These are phyloP conservation scores for Pseudocercospora fuligena DNA, from an alignment of 2,329 filamentous ascomycete species.

Conservation along the genomic window DNA sequence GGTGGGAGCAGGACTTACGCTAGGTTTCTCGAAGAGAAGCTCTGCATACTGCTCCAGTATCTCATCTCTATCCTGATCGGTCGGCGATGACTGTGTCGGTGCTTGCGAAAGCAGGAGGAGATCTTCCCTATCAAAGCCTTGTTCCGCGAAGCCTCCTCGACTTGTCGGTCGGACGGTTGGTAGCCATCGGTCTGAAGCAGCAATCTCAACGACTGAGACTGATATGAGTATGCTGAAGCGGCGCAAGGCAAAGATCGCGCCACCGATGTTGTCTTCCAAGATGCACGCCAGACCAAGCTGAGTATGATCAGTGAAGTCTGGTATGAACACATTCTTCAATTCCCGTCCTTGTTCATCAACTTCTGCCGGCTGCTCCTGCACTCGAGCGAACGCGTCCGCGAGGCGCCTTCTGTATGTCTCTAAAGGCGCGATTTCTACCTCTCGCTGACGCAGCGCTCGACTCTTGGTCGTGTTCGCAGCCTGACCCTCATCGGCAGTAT, in stretches of 20 bases:
- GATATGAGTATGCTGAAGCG: conserved; percentile 82
- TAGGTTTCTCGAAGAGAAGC: conserved; percentile 55
- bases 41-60: conserved; percentile 78
- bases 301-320: conserved; percentile 75
- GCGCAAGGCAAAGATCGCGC: conserved; percentile 73
- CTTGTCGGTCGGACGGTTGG: conserved; percentile 60
- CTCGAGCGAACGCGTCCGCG: conserved; percentile 68
- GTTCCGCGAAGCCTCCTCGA: conserved; percentile 57
- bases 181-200: conserved; percentile 82
- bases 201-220: conserved; percentile 79
- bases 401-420: conserved; percentile 77
- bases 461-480: conserved; percentile 52
- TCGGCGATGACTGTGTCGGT: conserved; percentile 59
- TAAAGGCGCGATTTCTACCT: conserved; percentile 58
- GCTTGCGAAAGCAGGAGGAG: conserved; percentile 79
- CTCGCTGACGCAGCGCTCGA: conserved; percentile 42
- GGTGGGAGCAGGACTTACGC: conserved; percentile 12
- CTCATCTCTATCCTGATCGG: conserved; percentile 80
- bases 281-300: conserved; percentile 83
- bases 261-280: conserved; percentile 81
- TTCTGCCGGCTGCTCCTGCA: conserved; percentile 64
- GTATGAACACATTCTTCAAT: conserved; percentile 65
- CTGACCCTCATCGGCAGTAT: conserved; percentile 68
- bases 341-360: background rate
- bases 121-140: conserved; percentile 78